Evolutionary conservation across 768 basidiomycete genomes (phyloP), one percentile per base, ranked within the genome.

Genomic region (Hebeloma cylindrosporum): DNA sequence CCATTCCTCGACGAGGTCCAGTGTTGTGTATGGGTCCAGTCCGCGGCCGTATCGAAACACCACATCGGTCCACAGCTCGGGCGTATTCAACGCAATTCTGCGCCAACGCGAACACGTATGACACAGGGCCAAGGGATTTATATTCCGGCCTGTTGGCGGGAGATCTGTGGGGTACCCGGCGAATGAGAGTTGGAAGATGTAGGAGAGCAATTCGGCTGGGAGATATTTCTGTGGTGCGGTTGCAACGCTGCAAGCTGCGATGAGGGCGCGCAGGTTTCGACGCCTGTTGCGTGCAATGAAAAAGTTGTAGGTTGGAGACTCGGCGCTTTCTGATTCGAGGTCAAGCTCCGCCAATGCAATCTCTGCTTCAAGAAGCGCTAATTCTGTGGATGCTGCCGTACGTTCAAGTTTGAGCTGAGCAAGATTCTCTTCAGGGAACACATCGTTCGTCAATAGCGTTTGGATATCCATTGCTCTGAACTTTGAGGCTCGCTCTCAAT

Each of bases 151-250:
- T 6, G 37, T 11, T 13, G 31, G 39, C 16, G 37, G 49, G 13
- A 44, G 23, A 27, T 28, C 32, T 23, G 39, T 45, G 22, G 38
- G 48, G 17, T 28, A 44, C 5, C 13, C 26, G 27, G 18, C 32
- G 17, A 40, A 44, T 23, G 48, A 36, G n/a, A 49, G 36, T 23
- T 26, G 25, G 31, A 52, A 52, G 4, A 52, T 49, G 27, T 42
- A 45, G 21, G 51, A 45, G n/a, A 53, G 34, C 8, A 53, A 30
- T 36, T 49, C 51, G 14, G 40, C 34, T 5, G 43, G 51, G 27
- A 53, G 47, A 38, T 25, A 26, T 35, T 48, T 49, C 47, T 53
- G 51, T 16, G 47, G 51, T 14, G 51, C 47, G 20, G 43, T 39
- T 13, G 40, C 31, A 28, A 43, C 18, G 36, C 42, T 35, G 40